A percentile compares a stretch with the other conserved stretches of the same genome.
Conservation (phyloP, 2,329 filamentous ascomycete species). For the Trichoderma breve region DNA sequence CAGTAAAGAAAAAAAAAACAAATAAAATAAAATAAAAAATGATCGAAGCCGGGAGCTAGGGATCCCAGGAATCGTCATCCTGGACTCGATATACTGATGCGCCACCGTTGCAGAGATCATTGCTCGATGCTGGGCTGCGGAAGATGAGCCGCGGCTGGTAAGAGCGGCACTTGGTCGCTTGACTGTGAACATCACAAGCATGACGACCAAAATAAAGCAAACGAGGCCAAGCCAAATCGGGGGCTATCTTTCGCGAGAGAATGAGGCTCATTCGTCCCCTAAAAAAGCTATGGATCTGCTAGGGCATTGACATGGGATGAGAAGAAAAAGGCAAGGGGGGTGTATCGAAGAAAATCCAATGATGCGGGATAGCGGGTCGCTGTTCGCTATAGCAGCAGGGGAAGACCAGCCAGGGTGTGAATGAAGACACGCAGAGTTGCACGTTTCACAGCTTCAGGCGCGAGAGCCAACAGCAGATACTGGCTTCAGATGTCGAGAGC, state of each 20-base stretch:
- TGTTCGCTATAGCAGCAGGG: background rate
- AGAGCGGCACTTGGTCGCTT: constrained; percentile 7
- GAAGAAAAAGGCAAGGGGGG: constrained; percentile 7
- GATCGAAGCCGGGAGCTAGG: background rate
- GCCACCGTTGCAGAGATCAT: background rate
- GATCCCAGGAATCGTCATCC: background rate
- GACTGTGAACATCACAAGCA: background rate
- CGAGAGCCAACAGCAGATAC: background rate
- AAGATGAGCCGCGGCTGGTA: constrained; percentile 3
- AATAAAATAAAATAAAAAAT: background rate
- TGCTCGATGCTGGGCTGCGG: background rate
- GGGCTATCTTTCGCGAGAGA: constrained; percentile 6
- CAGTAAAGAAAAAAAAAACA: background rate
- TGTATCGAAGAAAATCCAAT: constrained; percentile 14
- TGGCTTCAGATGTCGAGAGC: background rate
- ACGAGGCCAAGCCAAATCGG: background rate
- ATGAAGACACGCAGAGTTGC: background rate
- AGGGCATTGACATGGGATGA: constrained; percentile 11
- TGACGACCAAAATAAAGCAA: background rate
- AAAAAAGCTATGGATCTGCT: constrained; percentile 12
- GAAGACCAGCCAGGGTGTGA: background rate
- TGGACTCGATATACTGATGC: background rate
- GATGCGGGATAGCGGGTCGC: constrained; percentile 13
- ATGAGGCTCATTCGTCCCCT: constrained; percentile 15
- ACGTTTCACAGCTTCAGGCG: background rate